Percentiles rank a stretch among this genome's conserved stretches.
Evolutionary conservation across 768 basidiomycete genomes (phyloP).

Genomic region (Vararia minispora): DNA sequence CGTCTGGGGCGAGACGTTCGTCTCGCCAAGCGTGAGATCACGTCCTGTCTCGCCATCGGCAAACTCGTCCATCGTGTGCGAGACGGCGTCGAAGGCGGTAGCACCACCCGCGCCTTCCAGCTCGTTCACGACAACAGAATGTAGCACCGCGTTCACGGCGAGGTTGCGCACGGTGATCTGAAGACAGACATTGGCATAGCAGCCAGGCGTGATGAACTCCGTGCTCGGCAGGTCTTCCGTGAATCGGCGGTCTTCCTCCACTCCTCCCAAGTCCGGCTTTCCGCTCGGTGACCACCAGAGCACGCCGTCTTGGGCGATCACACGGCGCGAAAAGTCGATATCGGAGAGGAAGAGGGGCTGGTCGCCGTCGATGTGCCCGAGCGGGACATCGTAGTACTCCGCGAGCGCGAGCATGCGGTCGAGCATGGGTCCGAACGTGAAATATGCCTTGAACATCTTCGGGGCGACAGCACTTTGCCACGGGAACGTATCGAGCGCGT

Average conservation of each 20-base stretch:
- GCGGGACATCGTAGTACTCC: conserved; percentile 84
- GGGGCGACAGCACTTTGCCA: conserved; percentile 80
- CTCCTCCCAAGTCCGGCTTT: conserved; percentile 86
- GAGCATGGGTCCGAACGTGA: conserved; percentile 69
- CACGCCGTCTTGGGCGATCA: conserved; percentile 80
- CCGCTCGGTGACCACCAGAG: conserved; percentile 95
- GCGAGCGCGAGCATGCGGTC: conserved; percentile 71
- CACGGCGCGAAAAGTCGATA: conserved; percentile 78
- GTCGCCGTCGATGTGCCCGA: conserved; percentile 89
- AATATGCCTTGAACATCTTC: conserved; percentile 78
- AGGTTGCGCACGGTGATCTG: conserved; percentile 85
- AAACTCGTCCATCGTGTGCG: conserved; percentile 86
- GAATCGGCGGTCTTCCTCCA: conserved; percentile 74
- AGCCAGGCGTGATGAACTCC: conserved; percentile 76
- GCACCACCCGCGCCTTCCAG: conserved; percentile 92
- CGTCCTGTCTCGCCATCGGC: conserved; percentile 52
- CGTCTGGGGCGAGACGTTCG: conserved; percentile 76
- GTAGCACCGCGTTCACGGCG: conserved; percentile 87
- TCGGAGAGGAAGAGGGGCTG: conserved; percentile 83
- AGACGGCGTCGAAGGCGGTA: conserved; percentile 88
- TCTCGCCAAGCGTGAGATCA: conserved; percentile 79
- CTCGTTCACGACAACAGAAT: conserved; percentile 93
- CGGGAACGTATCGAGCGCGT: conserved; percentile 70
- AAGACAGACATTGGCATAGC: conserved; percentile 87
- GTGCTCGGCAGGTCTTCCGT: conserved; percentile 73